phyloP scores from a whole-genome alignment of 2,329 filamentous ascomycete genomes.

The Chaetomium olivaceum region DNA sequence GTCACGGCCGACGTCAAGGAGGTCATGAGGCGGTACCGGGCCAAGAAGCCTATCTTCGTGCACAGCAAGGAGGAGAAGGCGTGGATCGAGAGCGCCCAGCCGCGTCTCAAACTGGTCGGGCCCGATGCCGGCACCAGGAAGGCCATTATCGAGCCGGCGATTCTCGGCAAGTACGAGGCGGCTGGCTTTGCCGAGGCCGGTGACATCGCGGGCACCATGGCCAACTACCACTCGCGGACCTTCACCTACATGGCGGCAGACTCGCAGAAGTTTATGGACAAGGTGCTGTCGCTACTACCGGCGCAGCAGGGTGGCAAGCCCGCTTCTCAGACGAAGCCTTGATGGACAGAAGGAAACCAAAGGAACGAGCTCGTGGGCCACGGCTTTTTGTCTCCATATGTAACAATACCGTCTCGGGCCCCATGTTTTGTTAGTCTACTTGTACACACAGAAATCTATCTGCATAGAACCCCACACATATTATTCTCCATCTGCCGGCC shows the following conservation, averaged over 20 bases:
- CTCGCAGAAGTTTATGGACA: constrained; percentile 35
- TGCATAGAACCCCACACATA: constrained; percentile 5
- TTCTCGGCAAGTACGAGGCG: constrained; percentile 43
- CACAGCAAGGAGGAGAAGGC: constrained; percentile 39
- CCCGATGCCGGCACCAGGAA: constrained; percentile 34
- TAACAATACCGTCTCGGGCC: constrained; percentile 25
- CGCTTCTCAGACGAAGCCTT: constrained; percentile 21
- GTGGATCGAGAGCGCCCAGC: constrained; percentile 31
- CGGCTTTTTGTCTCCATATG: constrained; percentile 7
- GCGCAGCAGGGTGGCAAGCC: constrained; percentile 20
- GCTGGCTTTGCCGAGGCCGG: constrained; percentile 35
- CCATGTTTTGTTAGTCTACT: constrained; percentile 16
- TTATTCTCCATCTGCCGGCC: background rate
- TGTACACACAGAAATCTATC: constrained; percentile 24
- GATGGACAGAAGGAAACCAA: background rate
- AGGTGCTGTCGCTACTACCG: constrained; percentile 37
- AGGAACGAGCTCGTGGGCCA: background rate
- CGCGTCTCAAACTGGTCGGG: constrained; percentile 27
- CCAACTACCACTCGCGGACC: constrained; percentile 42
- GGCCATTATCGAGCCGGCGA: constrained; percentile 41
- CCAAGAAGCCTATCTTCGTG: constrained; percentile 43
- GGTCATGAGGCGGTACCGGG: constrained; percentile 24
- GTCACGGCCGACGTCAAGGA: constrained; percentile 34
- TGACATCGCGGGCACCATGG: constrained; percentile 37
- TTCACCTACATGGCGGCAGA: constrained; percentile 36